Base-by-base conservation (phyloP, 495 filamentous ascomycete genomes). In the Hypoxylon cercidicola region DNA sequence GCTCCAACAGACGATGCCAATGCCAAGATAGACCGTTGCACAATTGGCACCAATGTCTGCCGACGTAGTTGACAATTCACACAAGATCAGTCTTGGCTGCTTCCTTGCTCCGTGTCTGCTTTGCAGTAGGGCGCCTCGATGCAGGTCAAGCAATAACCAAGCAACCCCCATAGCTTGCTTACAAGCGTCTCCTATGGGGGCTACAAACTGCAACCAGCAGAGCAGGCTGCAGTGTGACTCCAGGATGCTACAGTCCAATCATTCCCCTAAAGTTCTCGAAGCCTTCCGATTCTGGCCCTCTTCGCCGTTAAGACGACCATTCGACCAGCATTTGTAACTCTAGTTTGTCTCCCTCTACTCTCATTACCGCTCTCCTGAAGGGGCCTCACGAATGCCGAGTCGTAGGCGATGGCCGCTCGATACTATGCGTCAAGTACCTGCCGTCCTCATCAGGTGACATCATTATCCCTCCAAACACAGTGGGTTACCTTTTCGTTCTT, bases 221-320 rank as follows among this genome's bases (percentile, higher is more conserved):
- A 63, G 34, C 18, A 60, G 50, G 56, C 55, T 68, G 65, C 65
- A 64, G 65, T 68, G 55, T 30, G 48, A 68, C 65, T 63, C 55
- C 39, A 46, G 50, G 48, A 64, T 64, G 35, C 60, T 64, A 66
- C 66, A 55, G 60, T 51, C 64, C 57, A 67, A 67, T 61, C 55
- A 61, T 59, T 58, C 68, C 62, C 56, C 62, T 53, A 48, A 46
- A 53, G 59, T 72, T 72, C 70, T 72, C 67, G 70, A 72, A 72
- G 70, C 70, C 70, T 72, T 72, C 70, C 70, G 50, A 62, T 64
- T 72, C 49, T 46, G 60, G 70, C 28, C 41, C 54, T 68, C 47
- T 63, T 64, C 43, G 63, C 70, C 70, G 70, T 60, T 32, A 50
- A 65, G 34, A 52, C 48, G 63, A 64, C 66, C 70, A 72, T 68